These are phyloP conservation scores for Cryptosporidium bovis DNA, from an alignment of 169 alveolate species.

Conservation along the genomic window DNA sequence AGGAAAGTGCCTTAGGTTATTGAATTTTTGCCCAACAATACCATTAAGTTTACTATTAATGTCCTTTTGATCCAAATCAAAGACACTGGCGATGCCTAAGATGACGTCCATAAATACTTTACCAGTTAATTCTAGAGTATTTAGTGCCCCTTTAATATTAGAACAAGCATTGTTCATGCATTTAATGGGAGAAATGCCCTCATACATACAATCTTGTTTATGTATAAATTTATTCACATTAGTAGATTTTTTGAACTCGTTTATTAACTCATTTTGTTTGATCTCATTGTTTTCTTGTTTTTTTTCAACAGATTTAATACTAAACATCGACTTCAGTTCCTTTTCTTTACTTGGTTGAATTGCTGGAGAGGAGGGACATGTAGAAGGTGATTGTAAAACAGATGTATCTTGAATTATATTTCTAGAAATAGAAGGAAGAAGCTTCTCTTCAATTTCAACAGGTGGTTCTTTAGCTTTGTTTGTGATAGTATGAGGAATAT, in stretches of 20 bases:
- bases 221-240: no score
- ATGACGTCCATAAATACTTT: constrained; percentile 19
- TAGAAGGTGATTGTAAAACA: background rate
- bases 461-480: no score
- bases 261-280: constrained; percentile 23
- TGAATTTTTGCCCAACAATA: background rate
- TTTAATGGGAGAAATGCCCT: constrained; percentile 8
- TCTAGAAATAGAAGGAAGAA: constrained; percentile 8
- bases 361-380: background rate
- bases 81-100: constrained; percentile 18
- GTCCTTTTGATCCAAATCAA: constrained; percentile 42
- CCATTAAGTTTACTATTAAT: background rate
- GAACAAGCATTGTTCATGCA: constrained; percentile 47
- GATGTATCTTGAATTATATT: constrained; percentile 13
- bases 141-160: constrained; percentile 48
- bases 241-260: constrained; percentile 9
- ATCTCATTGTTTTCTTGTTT: constrained; percentile 4
- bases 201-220: background rate
- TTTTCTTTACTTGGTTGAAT: background rate
- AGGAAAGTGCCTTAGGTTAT: constrained; percentile 37
- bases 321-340: constrained; percentile 50
- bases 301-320: constrained; percentile 31
- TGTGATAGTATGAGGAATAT: background rate
- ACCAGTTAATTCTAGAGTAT: constrained; percentile 38
- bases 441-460: background rate